Conservation (phyloP, 495 filamentous ascomycete species). For the Tuber umbilicatum region DNA sequence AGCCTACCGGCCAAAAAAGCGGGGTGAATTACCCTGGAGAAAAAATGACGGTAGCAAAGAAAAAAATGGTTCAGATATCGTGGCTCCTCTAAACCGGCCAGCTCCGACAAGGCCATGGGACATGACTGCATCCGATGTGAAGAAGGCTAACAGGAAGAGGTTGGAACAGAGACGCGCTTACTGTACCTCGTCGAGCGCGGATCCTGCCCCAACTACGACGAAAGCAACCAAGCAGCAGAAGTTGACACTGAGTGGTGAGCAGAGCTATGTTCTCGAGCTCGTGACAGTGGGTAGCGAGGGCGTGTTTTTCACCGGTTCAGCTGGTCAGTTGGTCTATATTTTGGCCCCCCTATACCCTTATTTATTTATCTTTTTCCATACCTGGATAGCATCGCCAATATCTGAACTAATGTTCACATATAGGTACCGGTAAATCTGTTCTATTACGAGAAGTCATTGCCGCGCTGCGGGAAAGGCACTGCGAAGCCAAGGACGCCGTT, state of each 20-base stretch:
- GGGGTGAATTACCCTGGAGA: constrained; percentile 44
- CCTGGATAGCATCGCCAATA: not conserved
- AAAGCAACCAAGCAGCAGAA: constrained; percentile 41
- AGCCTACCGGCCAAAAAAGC: constrained; percentile 30
- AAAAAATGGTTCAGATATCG: not conserved
- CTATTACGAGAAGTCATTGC: constrained; percentile 84
- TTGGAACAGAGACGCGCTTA: constrained; percentile 51
- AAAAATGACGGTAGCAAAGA: no score
- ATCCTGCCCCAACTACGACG: constrained; percentile 44
- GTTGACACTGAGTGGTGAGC: constrained; percentile 68
- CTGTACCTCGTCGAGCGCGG: constrained; percentile 9
- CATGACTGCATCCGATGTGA: constrained; percentile 69
- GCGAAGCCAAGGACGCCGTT: constrained; percentile 66
- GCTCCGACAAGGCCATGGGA: constrained; percentile 60
- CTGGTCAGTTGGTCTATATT: constrained; percentile 50
- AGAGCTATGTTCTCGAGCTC: constrained; percentile 70
- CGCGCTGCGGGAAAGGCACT: constrained; percentile 67
- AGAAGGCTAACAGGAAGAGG: constrained; percentile 69
- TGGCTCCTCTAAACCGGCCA: constrained; percentile 35
- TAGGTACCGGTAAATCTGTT: constrained; percentile 84
- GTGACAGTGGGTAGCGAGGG: constrained; percentile 69
- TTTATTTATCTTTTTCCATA: not conserved
- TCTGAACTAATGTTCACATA: constrained; percentile 8
- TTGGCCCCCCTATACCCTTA: not conserved
- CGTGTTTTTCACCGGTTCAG: constrained; percentile 96